A percentile compares a stretch with the other conserved stretches of the same genome.
Conservation (phyloP, 169 alveolate genomes). For the Plasmodium billcollinsi region DNA sequence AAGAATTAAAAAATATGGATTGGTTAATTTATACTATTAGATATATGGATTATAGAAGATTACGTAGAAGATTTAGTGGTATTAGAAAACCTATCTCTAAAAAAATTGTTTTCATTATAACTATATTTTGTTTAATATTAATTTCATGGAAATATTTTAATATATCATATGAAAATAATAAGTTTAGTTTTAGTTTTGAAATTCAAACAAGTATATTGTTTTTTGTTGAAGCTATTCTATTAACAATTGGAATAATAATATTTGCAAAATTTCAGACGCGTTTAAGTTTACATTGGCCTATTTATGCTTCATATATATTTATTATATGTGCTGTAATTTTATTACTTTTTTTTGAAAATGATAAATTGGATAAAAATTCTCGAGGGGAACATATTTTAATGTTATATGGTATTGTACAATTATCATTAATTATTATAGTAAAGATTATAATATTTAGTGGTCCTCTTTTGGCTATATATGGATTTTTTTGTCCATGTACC, state of each 20-base stretch:
- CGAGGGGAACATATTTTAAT: slow-evolving; percentile 76
- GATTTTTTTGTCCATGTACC: slow-evolving; percentile 86
- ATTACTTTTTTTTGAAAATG: slow-evolving; percentile 79
- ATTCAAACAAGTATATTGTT: slow-evolving; percentile 28
- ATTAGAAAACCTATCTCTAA: slow-evolving; percentile 86
- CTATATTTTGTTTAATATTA: slow-evolving; percentile 84
- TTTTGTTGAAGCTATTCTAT: slow-evolving; percentile 59
- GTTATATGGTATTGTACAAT: slow-evolving; percentile 80
- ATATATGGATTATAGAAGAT: slow-evolving; percentile 88
- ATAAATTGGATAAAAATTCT: slow-evolving; percentile 59
- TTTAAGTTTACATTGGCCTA: slow-evolving; percentile 84
- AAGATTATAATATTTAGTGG: slow-evolving; percentile 79
- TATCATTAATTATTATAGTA: slow-evolving; percentile 77
- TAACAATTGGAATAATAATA: slow-evolving; percentile 73
- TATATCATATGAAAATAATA: slow-evolving; percentile 47
- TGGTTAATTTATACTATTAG: slow-evolving; percentile 78
- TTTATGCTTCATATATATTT: slow-evolving; percentile 81
- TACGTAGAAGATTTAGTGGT: slow-evolving; percentile 87
- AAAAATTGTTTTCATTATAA: slow-evolving; percentile 81
- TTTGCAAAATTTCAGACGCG: slow-evolving; percentile 84
- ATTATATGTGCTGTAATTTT: slow-evolving; percentile 81
- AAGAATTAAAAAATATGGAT: slow-evolving; percentile 68
- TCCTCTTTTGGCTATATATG: slow-evolving; percentile 85
- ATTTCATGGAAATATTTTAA: slow-evolving; percentile 71
- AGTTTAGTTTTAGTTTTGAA: slow-evolving; percentile 40